phyloP scores from a whole-genome alignment of 2,329 filamentous ascomycete genomes.

The Calonectria pseudoturangicola region DNA sequence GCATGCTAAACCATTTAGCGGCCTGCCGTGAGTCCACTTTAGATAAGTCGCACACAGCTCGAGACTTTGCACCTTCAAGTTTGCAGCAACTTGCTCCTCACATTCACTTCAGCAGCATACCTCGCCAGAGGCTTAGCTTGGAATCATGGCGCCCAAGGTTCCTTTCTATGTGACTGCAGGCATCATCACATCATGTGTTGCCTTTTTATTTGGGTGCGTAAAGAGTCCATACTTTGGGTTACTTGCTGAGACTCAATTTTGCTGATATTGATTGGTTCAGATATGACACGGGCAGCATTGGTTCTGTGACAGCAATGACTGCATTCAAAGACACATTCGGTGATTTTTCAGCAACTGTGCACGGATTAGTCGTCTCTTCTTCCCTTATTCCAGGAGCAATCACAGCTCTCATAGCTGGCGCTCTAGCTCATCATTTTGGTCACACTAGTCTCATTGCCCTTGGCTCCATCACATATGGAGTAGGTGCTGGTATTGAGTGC shows the following conservation, averaged over 20 bases:
- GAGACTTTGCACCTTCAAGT: constrained; percentile 26
- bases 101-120: neutral
- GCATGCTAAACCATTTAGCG: constrained; percentile 32
- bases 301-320: constrained; percentile 75
- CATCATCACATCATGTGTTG: constrained; percentile 56
- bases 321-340: constrained; percentile 71
- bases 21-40: constrained; percentile 33
- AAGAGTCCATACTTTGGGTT: rapidly evolving
- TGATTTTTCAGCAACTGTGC: constrained; percentile 71
- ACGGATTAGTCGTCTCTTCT: constrained; percentile 76
- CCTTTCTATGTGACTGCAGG: constrained; percentile 57
- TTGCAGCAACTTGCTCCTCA: neutral
- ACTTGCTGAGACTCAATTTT: neutral
- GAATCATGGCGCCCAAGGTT: constrained; percentile 37
- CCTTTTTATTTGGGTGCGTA: constrained; percentile 58
- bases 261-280: constrained; percentile 26
- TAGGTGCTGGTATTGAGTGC: constrained; percentile 68
- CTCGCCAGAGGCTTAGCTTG: neutral
- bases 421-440: constrained; percentile 72
- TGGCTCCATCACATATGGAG: constrained; percentile 71
- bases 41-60: constrained; percentile 36
- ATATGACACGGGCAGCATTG: constrained; percentile 71
- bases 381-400: constrained; percentile 76
- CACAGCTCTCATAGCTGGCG: constrained; percentile 75
- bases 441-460: constrained; percentile 70